Evolutionary conservation across 108 stramenopile genomes (phyloP).

Genomic region (Cylindrotheca closterium): DNA sequence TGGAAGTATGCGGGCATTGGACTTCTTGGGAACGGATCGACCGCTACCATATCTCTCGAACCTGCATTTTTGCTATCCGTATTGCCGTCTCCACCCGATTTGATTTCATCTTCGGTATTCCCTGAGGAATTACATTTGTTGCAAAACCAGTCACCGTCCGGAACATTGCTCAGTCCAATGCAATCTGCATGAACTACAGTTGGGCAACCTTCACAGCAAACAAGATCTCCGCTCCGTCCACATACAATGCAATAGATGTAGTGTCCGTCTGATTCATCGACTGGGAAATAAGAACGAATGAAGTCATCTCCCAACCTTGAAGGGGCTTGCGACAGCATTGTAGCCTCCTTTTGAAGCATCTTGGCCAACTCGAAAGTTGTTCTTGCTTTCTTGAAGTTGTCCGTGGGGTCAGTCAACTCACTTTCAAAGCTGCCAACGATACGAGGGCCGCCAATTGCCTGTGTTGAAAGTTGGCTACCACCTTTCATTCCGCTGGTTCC

Average conservation of each 20-base stretch:
- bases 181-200: conserved; percentile 57
- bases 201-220: conserved; percentile 62
- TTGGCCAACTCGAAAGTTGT: conserved; percentile 7
- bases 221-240: conserved; percentile 53
- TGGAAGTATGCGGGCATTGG: conserved; percentile 13
- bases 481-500: not conserved
- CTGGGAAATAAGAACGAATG: conserved; percentile 33
- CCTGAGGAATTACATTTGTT: conserved; percentile 23
- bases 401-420: conserved; percentile 13
- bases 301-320: conserved; percentile 38
- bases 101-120: not conserved
- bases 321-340: not conserved
- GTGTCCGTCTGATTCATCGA: conserved; percentile 56
- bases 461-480: not conserved
- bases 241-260: conserved; percentile 54
- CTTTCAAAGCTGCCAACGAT: not conserved
- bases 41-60: not conserved
- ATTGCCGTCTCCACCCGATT: not conserved
- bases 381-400: conserved; percentile 11
- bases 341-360: conserved; percentile 9
- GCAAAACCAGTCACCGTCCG: conserved; percentile 68
- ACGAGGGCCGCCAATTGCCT: not conserved
- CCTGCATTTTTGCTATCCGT: not conserved
- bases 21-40: not conserved
- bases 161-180: conserved; percentile 33